Evolutionary conservation across 306 rosid species (phyloP).

Genomic region (Vachellia collinsii): DNA sequence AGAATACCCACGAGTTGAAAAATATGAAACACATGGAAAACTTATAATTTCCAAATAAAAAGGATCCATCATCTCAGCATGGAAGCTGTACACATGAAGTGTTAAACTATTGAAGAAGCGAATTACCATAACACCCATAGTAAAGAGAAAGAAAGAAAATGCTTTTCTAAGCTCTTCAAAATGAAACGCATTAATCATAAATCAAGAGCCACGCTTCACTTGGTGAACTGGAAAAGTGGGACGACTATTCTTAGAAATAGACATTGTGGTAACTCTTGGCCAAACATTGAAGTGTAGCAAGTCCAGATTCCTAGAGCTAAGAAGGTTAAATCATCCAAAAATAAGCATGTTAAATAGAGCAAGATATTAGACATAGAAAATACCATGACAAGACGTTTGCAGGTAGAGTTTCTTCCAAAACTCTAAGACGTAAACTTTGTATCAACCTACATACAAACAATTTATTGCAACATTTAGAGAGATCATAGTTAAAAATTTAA

Average conservation of each 20-base stretch:
- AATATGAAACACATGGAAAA: background rate
- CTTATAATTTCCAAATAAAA: background rate
- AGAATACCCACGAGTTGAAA: background rate
- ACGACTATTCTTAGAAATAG: background rate
- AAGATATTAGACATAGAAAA: slow-evolving; percentile 15
- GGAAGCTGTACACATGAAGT: background rate
- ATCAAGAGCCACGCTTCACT: background rate
- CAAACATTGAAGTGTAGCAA: background rate
- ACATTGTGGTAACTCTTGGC: slow-evolving; percentile 6
- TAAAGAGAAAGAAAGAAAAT: background rate
- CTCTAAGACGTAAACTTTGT: slow-evolving; percentile 27
- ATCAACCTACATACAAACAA: slow-evolving; percentile 35
- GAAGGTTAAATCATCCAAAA: background rate
- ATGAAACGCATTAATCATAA: background rate
- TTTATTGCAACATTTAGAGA: background rate
- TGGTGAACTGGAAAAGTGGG: background rate
- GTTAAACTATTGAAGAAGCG: background rate
- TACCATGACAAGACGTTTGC: slow-evolving; percentile 42
- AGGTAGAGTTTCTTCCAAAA: slow-evolving; percentile 26
- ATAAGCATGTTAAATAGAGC: background rate
- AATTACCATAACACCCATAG: background rate
- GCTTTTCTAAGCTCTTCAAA: background rate
- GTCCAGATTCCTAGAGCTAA: background rate
- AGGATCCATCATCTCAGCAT: background rate
- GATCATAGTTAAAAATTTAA: background rate